Conservation (phyloP, 495 filamentous ascomycete species). For the Penicillium pancosmium region DNA sequence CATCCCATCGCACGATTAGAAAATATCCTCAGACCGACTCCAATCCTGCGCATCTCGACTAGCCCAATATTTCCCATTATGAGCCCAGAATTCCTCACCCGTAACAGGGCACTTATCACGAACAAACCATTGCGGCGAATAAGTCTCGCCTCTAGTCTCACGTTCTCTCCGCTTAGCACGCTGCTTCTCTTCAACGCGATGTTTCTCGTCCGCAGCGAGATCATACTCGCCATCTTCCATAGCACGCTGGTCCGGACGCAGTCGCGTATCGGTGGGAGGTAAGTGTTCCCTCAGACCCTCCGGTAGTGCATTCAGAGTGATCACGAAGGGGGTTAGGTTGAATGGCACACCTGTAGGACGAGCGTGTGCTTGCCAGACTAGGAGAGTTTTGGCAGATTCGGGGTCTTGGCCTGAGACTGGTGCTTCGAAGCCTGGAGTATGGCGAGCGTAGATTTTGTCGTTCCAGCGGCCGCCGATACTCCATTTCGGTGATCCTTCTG, state of each 20-base stretch:
- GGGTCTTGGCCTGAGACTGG: conserved; percentile 58
- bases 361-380: conserved; percentile 87
- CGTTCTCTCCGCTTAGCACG: conserved; percentile 71
- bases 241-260: conserved; percentile 93
- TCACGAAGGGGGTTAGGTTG: conserved; percentile 94
- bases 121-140: conserved; percentile 82
- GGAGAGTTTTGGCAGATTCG: conserved; percentile 68
- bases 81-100: conserved; percentile 88
- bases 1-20: conserved; percentile 26
- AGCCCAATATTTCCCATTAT: conserved; percentile 86
- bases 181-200: conserved; percentile 93
- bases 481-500: conserved; percentile 74
- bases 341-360: conserved; percentile 88
- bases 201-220: conserved; percentile 90
- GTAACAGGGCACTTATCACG: conserved; percentile 73
- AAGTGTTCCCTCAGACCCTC: conserved; percentile 71
- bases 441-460: conserved; percentile 91
- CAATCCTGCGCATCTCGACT: conserved; percentile 55
- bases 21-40: conserved; percentile 66
- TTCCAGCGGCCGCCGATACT: conserved; percentile 95
- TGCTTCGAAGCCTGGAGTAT: conserved; percentile 88
- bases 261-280: conserved; percentile 87
- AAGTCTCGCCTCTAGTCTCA: conserved; percentile 78
- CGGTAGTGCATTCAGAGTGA: conserved; percentile 88
- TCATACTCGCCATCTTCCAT: conserved; percentile 99